phyloP scores from a whole-genome alignment of 208 protist species.

The Crithidia fasciculata region DNA sequence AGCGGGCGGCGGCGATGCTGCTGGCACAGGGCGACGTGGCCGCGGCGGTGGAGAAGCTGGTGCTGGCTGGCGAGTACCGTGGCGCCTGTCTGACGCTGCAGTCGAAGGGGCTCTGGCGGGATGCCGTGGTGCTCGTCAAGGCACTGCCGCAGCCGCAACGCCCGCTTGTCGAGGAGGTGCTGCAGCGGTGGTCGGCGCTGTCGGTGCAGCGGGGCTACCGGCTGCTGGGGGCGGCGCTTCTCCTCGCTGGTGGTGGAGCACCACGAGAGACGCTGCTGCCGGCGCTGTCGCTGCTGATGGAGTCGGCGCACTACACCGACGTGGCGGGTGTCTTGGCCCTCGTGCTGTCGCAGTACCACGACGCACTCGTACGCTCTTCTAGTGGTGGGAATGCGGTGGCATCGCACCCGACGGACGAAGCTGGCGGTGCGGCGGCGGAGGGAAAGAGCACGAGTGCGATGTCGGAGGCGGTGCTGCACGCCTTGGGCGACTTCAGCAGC shows the following conservation, averaged over 20 bases:
- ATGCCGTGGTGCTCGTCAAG: constrained; percentile 64
- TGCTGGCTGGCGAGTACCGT: constrained; percentile 64
- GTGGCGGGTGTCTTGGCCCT: constrained; percentile 73
- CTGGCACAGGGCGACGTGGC: constrained; percentile 72
- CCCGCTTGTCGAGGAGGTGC: constrained; percentile 26
- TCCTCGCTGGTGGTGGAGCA: constrained; percentile 40
- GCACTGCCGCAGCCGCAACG: constrained; percentile 22
- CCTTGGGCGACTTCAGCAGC: constrained; percentile 59
- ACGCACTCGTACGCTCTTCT: constrained; percentile 1
- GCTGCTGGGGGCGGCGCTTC: constrained; percentile 53
- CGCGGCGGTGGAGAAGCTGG: constrained; percentile 76
- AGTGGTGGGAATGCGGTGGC: constrained; percentile 2
- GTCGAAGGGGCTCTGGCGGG: constrained; percentile 68
- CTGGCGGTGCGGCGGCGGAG: neutral
- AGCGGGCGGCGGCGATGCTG: constrained; percentile 69
- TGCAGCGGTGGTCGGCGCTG: constrained; percentile 67
- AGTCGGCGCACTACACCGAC: constrained; percentile 63
- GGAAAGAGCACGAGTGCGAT: neutral
- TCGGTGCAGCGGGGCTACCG: constrained; percentile 54
- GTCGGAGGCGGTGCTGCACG: constrained; percentile 45
- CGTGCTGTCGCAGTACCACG: constrained; percentile 41
- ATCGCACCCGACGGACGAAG: too few species aligned
- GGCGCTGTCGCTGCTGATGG: constrained; percentile 54
- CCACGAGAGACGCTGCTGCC: constrained; percentile 12
- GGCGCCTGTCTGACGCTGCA: constrained; percentile 69